Evolutionary conservation across 2,329 filamentous ascomycete species (phyloP), one percentile per base, ranked within the genome.

Genomic region (Beauveria pseudobassiana): DNA sequence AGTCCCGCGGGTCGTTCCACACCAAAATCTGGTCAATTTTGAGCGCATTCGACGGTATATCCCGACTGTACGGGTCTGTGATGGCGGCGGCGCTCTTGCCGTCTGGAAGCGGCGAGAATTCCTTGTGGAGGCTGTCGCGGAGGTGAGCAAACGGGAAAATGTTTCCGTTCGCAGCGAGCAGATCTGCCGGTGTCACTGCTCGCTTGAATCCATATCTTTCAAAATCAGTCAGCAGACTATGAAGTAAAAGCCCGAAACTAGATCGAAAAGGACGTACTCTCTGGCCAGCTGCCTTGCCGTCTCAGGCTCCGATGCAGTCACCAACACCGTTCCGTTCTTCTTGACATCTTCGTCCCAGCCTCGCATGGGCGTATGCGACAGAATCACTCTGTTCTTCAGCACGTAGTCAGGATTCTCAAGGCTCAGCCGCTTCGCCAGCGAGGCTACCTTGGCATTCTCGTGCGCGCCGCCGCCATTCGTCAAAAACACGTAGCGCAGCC

Each of bases 1-100:
- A 99, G 77, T 99, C 95, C 61, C 95, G 85, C 3, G 95, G 93
- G 74, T 98, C 95, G 73, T 96, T 96, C 81, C 93, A 97, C 7
- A 97, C 89, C 69, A 98, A 89, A 30, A 98, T 85, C 30, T 93
- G 92, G 70, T 96, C 91, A 67, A 99, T 88, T 68, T 91, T 92
- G 53, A 93, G 80, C 10, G 79, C 74, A 10, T 77, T 70, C 0
- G 60, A 69, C 58, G 64, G 76, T 64, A 74, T 78, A 70, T 66
- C 63, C 8, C 64, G 68, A 46, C 73, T 70, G 62, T 74, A 72
- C 6, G 73, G 68, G 10, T 75, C 72, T 8, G 62, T 64, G 12
- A 73, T 65, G 9, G 68, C 67, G 3, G 69, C 65, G 0, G 74
- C 69, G 43, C 68, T 67, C 64, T 75, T 74, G 43, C 71, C 72